Conservation (phyloP, 305 asterid species). For the Solanum hybrid region DNA sequence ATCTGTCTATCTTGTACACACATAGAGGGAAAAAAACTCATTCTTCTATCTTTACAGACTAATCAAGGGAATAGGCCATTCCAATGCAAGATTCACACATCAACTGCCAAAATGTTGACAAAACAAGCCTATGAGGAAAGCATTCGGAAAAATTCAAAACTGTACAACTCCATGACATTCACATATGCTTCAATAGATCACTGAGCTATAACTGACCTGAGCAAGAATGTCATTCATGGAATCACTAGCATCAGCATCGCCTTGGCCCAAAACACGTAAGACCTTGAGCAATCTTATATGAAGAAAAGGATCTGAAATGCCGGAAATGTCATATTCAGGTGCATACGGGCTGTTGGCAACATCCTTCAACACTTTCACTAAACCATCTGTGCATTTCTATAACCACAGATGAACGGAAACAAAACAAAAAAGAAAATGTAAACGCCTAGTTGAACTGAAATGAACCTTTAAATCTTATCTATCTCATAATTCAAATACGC, state of each 20-base stretch:
- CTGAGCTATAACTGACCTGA: conserved; percentile 47
- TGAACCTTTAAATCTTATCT: background rate
- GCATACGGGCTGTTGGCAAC: conserved; percentile 85
- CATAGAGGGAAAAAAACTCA: background rate
- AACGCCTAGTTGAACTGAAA: background rate
- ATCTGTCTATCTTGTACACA: background rate
- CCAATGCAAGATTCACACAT: background rate
- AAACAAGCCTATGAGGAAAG: background rate
- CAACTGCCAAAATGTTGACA: background rate
- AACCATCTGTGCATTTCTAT: conserved; percentile 92
- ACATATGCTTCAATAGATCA: background rate
- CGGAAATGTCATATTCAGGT: conserved; percentile 91
- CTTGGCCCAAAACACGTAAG: conserved; percentile 76
- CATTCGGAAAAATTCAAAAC: background rate
- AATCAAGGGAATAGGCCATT: background rate
- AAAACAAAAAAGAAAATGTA: conserved; percentile 5
- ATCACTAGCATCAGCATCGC: conserved; percentile 95
- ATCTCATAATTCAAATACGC: background rate
- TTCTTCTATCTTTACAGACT: background rate
- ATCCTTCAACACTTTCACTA: conserved; percentile 87
- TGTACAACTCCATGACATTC: background rate
- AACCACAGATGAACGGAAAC: conserved; percentile 16
- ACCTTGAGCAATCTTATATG: conserved; percentile 81
- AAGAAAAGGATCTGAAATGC: conserved; percentile 92
- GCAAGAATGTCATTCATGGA: conserved; percentile 95